Evolutionary conservation across 352 stramenopile genomes (phyloP), one percentile per base, ranked within the genome.

Genomic region (Globisporangium uncinulatum): DNA sequence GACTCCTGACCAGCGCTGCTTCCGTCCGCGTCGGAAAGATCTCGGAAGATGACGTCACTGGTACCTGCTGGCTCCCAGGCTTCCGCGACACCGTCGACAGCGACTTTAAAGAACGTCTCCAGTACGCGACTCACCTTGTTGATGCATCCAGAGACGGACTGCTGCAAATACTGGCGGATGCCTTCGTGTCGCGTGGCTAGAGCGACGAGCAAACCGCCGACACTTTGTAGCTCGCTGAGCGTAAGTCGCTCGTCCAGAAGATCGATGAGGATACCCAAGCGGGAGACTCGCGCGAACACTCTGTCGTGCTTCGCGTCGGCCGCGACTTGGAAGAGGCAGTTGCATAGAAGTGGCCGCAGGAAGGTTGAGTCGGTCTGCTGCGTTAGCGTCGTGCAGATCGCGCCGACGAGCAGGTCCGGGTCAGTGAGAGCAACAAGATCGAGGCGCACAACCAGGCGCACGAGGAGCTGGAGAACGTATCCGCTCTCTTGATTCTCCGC

Each of bases 321-420:
- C 10, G 44, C 58, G 19, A 64, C 54, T 19, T 39, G 58, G 8
- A 50, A 47, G 37, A 64, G 29, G 36, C 58, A 59, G 21, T 43
- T 51, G 58, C 44, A 56, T 3, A 64, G 37, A 39, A 65, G 48
- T 13, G 68, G 68, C n/a, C 68, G 68, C 32, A 73, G 54, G 47
- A 75, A 71, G 4, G 68, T 75, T n/a, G 67, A 54, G 15, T 65
- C 57, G 11, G 17, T 63, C 24, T 75, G 68, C 2, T 43, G 8
- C 37, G 61, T 60, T 13, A 73, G 31, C 32, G 57, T 69, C n/a
- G 61, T 36, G 39, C 68, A 75, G 47, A 73, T 62, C 4, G 62
- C 65, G 11, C 60, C 41, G 8, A 71, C 65, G 17, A 75, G 49
- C 31, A 71, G 55, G 14, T 73, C 57, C 2, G 62, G 66, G 29